These are phyloP conservation scores for Rhizopus microsporus DNA, from an alignment of 371 early-diverging fungal species.

Conservation along the genomic window DNA sequence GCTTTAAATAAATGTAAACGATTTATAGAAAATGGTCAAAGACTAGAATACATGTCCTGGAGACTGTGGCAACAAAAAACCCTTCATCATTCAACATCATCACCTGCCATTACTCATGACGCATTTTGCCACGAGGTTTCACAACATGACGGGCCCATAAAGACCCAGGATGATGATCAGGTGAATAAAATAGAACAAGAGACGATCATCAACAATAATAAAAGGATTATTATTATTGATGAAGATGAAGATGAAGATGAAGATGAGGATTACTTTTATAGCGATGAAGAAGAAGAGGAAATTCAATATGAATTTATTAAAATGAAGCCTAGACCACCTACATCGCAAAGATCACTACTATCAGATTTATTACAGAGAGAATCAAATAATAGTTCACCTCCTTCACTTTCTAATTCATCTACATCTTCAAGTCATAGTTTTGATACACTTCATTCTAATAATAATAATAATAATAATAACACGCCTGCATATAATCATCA, in stretches of 20 bases:
- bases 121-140: constrained; percentile 27
- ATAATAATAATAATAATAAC: not conserved
- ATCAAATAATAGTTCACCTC: constrained; percentile 10
- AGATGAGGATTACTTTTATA: constrained; percentile 13
- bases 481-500: constrained; percentile 1
- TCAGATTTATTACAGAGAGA: constrained; percentile 23
- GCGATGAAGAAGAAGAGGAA: constrained; percentile 24
- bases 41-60: constrained; percentile 39
- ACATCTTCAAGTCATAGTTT: constrained; percentile 7
- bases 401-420: constrained; percentile 22
- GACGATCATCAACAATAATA: constrained; percentile 1
- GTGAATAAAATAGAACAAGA: constrained; percentile 5
- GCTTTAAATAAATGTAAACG: constrained; percentile 31
- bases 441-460: not conserved
- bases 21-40: constrained; percentile 21
- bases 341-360: constrained; percentile 24
- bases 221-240: not conserved
- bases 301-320: constrained; percentile 19
- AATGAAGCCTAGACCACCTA: constrained; percentile 22
- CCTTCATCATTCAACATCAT: constrained; percentile 7
- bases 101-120: constrained; percentile 24
- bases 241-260: constrained; percentile 19
- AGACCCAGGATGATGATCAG: not conserved
- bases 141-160: constrained; percentile 9
- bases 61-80: constrained; percentile 28